A percentile compares a stretch with the other conserved stretches of the same genome.
Evolutionary conservation across 371 early-diverging fungal species (phyloP).

Genomic region (Circinella minor): DNA sequence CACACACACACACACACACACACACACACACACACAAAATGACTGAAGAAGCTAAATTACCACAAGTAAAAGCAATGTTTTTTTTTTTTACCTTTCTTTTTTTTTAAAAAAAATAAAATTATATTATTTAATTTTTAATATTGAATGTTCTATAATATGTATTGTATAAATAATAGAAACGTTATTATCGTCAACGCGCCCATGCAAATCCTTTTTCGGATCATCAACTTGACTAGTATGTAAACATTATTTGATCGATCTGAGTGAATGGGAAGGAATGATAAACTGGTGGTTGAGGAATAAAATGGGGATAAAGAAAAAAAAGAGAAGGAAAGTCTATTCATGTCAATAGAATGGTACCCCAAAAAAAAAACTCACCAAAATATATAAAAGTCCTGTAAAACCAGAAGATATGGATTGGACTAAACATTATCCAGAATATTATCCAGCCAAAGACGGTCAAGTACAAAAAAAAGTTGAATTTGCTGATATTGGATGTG

Average conservation of each 20-base stretch:
- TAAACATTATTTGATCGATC: not conserved
- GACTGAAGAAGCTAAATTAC: slow-evolving; percentile 40
- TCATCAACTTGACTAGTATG: slow-evolving; percentile 91
- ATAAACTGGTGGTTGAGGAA: too few species aligned
- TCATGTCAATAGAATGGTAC: too few species aligned
- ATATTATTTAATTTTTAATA: too few species aligned
- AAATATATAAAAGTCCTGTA: slow-evolving; percentile 68
- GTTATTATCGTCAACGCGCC: slow-evolving; percentile 95
- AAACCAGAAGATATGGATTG: slow-evolving; percentile 90
- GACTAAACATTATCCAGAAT: slow-evolving; percentile 85
- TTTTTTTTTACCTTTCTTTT: too few species aligned
- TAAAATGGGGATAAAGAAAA: not conserved
- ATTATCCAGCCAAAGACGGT: slow-evolving; percentile 57
- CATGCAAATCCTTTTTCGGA: slow-evolving; percentile 99
- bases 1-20: too few species aligned
- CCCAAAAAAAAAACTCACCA: not conserved
- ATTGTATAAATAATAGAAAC: slow-evolving; percentile 64
- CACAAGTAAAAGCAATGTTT: slow-evolving; percentile 21
- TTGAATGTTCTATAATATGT: slow-evolving; percentile 14
- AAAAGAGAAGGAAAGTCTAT: not conserved
- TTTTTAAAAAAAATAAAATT: not conserved
- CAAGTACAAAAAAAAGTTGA: slow-evolving; percentile 72
- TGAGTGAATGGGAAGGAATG: too few species aligned
- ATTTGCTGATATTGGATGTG: slow-evolving; percentile 99
- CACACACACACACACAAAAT: too few species aligned